These are phyloP conservation scores for Emericellopsis terricola DNA, from an alignment of 495 filamentous ascomycete species.

Conservation along the genomic window DNA sequence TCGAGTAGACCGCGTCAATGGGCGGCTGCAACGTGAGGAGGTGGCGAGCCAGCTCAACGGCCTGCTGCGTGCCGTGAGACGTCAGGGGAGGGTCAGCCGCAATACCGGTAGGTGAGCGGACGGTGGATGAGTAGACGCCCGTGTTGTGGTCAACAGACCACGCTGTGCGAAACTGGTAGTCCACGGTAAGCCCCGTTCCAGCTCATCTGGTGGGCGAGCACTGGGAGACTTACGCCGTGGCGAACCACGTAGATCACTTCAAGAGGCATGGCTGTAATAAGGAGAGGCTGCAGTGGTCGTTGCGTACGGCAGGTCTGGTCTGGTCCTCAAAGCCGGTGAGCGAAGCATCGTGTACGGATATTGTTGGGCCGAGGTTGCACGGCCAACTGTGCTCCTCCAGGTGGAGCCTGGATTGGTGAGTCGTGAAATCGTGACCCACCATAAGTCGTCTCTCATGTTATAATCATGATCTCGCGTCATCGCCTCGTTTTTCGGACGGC, in stretches of 20 bases:
- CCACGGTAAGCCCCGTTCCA: too few species aligned
- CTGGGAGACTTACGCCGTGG: constrained; percentile 51
- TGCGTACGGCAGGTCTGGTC: too few species aligned
- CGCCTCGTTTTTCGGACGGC: too few species aligned
- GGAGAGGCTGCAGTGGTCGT: too few species aligned
- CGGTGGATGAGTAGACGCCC: constrained; percentile 49
- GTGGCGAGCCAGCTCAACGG: constrained; percentile 55
- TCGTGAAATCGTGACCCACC: too few species aligned
- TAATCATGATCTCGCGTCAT: too few species aligned
- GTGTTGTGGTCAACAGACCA: constrained; percentile 68
- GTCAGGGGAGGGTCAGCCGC: constrained; percentile 76
- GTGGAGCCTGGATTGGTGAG: too few species aligned
- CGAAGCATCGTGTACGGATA: too few species aligned
- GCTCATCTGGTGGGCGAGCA: background rate
- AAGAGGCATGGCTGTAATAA: constrained; percentile 29
- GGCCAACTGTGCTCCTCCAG: too few species aligned
- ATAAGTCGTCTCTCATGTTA: too few species aligned
- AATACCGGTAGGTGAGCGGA: constrained; percentile 68
- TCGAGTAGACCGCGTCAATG: constrained; percentile 61
- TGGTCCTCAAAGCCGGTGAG: too few species aligned
- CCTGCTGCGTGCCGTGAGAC: constrained; percentile 67
- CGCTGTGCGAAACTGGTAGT: constrained; percentile 72
- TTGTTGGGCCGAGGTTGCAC: too few species aligned
- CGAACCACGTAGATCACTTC: constrained; percentile 74
- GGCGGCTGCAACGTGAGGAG: constrained; percentile 42